These are phyloP conservation scores for Eucalyptus cloeziana DNA, from an alignment of 345 rosid genomes.

Conservation along the genomic window DNA sequence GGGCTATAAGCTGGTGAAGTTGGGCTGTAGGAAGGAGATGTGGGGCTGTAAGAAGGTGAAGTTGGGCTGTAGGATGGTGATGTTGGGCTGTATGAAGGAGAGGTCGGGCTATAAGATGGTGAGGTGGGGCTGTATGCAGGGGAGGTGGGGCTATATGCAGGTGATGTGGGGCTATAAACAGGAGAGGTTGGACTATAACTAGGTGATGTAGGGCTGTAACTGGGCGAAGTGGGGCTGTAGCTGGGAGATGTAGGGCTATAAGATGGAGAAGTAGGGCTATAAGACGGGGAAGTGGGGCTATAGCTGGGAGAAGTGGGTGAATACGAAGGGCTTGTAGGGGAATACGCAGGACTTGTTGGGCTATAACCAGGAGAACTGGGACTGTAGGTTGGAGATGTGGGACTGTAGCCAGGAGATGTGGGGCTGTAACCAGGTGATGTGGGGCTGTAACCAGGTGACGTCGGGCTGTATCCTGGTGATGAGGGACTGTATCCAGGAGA, in stretches of 20 bases:
- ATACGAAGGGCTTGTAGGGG: constrained; percentile 50
- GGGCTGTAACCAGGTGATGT: constrained; percentile 85
- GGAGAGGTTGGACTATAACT: constrained; percentile 74
- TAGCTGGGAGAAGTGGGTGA: constrained; percentile 36
- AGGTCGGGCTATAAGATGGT: constrained; percentile 74
- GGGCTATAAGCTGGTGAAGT: constrained; percentile 87
- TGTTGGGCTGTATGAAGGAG: constrained; percentile 79
- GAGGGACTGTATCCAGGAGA: constrained; percentile 76
- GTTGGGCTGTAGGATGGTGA: constrained; percentile 86
- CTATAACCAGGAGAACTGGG: constrained; percentile 85
- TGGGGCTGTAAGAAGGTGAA: constrained; percentile 66
- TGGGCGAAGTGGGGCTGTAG: constrained; percentile 76
- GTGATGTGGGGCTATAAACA: constrained; percentile 64
- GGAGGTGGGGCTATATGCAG: constrained; percentile 66
- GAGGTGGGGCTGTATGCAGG: constrained; percentile 82
- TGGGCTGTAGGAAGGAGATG: constrained; percentile 72
- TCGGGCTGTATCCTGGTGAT: constrained; percentile 52
- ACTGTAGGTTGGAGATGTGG: constrained; percentile 84
- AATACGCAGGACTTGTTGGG: constrained; percentile 80
- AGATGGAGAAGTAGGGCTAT: constrained; percentile 78
- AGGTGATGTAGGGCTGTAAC: constrained; percentile 76
- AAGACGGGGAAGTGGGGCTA: constrained; percentile 59
- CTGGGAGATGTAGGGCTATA: constrained; percentile 75
- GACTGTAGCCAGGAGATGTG: constrained; percentile 74
- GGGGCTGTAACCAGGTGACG: constrained; percentile 80